Evolutionary conservation across 345 rosid species (phyloP), one percentile per base, ranked within the genome.

Genomic region (Murraya koenigii): DNA sequence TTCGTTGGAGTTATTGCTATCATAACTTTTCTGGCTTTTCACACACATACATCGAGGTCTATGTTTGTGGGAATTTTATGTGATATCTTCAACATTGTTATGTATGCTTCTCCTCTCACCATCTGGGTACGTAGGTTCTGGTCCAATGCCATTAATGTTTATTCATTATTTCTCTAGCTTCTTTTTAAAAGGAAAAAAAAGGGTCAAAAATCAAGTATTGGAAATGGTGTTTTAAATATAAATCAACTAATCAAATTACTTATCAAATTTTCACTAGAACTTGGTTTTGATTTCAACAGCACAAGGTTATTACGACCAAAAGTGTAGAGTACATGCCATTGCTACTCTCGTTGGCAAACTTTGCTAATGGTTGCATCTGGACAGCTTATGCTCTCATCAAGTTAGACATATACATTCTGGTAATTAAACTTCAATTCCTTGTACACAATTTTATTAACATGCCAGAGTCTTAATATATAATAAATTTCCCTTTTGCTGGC

Each of bases 251-350:
- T 41, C 47, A 11, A 41, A 41, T 9, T 9, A 10, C 47, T 41
- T 10, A 41, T 41, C 14, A 41, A 10, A 41, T 41, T 41, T 41
- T 41, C 47, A 39, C 44, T 39, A 8, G 9, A 39, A 39, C 44
- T 10, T 5, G 47, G 47, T 41, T 2, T 41, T 41, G 47, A 41
- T 41, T 41, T 10, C 47, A 36, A 76, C 84, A 86, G 90, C 75
- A 70, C 70, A 84, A 84, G 66, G 92, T 85, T 52, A 80, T 82
- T 19, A 76, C 15, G 1, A 89, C 90, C 0, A 85, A 78, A 85
- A 89, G 92, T 41, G 90, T 89, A 54, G 77, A 89, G 72, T 87
- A 67, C 72, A 89, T 87, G 88, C 92, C 90, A 26, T 62, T 85
- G 23, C 75, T 2, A 67, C 88, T 87, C 56, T 89, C 87, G 4